Base-by-base conservation (phyloP, 352 stramenopile genomes). In the Phytophthora brassicae region DNA sequence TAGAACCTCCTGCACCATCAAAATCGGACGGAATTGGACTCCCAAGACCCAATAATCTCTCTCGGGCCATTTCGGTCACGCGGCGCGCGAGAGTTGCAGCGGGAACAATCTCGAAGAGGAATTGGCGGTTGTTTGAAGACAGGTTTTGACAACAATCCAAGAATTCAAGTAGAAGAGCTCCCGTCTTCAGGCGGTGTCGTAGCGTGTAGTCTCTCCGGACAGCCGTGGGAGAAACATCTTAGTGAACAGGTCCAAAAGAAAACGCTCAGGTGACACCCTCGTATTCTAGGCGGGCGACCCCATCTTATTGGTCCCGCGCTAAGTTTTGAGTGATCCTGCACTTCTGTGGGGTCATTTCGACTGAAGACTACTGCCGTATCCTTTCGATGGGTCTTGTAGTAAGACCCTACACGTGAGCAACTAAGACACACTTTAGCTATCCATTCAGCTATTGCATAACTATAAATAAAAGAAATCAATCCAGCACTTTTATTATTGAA, bases 121-220 rank as follows among this genome's bases (percentile, higher is more conserved):
- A 43, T 22, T 2, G 2, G 8, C 31, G 31, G 8, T 7, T 36
- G 31, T 13, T 36, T 13, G 31, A 36, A 7, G 31, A 36, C 16
- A 16, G 31, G 8, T 36, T 13, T 13, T 36, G 31, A 13, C 31
- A 36, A 29, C 47, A 55, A 19, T 17, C 19, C 5, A 16, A 12
- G 5, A 58, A 22, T 14, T 60, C 23, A 12, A 11, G 16, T 4
- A 60, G 26, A 2, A 60, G 31, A 4, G 28, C 13, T 8, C 52
- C 42, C 41, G 61, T 63, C 23, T 64, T 67, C 1, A 53, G 13
- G 1, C 64, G 20, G 5, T 16, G 13, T 1, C 41, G 45, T 7
- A 60, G 16, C 4, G 52, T 67, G 22, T 72, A 64, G 14, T 57
- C 56, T 2, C 44, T 14, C 44, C 67, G 1, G 26, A 57, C 24